Evolutionary conservation across 108 stramenopile species (phyloP).

Genomic region (Chaetoceros tenuissimus): DNA sequence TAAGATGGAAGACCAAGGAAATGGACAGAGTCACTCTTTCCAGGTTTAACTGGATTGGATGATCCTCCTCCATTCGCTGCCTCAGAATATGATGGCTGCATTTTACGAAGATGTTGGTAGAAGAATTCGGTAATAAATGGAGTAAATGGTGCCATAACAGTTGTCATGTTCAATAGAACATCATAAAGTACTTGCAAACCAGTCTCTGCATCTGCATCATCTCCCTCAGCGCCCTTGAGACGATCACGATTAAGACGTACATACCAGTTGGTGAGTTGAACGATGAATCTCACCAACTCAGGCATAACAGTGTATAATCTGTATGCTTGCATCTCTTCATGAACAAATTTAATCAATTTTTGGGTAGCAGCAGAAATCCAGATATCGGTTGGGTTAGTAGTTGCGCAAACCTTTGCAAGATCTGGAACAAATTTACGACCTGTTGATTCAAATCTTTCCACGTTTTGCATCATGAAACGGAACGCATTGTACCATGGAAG

Average conservation of each 20-base stretch:
- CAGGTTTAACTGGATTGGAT: conserved; percentile 75
- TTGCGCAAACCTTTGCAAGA: conserved; percentile 59
- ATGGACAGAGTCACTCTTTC: conserved; percentile 94
- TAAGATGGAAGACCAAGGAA: conserved; percentile 82
- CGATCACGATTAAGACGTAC: conserved; percentile 97
- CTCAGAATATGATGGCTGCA: conserved; percentile 80
- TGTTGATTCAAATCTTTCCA: conserved; percentile 70
- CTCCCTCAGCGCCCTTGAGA: conserved; percentile 93
- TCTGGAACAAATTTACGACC: conserved; percentile 76
- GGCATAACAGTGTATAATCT: conserved; percentile 99
- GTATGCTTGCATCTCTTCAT: conserved; percentile 97
- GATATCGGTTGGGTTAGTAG: conserved; percentile 92
- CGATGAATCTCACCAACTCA: conserved; percentile 90
- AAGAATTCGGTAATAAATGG: conserved; percentile 98
- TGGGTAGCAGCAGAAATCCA: conserved; percentile 98
- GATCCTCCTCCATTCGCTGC: conserved; percentile 47
- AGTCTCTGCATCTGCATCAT: conserved; percentile 49
- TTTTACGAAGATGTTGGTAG: conserved; percentile 91
- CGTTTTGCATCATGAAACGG: conserved; percentile 94
- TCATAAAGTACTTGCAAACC: conserved; percentile 96
- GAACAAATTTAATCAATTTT: conserved; percentile 94
- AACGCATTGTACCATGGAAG: conserved; percentile 98
- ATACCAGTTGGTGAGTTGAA: conserved; percentile 99
- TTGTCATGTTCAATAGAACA: conserved; percentile 87
- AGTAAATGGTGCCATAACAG: conserved; percentile 98